Evolutionary conservation across 345 rosid genomes (phyloP).

Genomic region (Clarkia xantiana): DNA sequence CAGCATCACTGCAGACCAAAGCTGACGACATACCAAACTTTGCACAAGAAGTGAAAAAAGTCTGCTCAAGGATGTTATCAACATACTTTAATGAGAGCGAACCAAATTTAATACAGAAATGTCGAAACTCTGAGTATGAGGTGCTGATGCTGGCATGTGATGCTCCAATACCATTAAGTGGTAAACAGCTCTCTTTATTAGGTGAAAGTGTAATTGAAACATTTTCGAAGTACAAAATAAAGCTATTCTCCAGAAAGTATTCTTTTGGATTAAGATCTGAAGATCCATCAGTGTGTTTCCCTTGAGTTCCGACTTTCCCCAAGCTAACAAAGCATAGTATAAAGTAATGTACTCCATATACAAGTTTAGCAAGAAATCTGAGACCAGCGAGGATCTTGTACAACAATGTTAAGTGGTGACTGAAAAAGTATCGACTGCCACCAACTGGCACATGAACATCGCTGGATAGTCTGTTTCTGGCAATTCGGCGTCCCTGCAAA

Average conservation of each 20-base stretch:
- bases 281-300: conserved; percentile 16
- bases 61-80: conserved; percentile 32
- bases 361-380: conserved; percentile 23
- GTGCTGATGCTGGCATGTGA: conserved; percentile 25
- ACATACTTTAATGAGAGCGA: conserved; percentile 28
- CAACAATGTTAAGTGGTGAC: conserved; percentile 13
- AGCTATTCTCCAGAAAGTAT: conserved; percentile 20
- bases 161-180: conserved; percentile 20
- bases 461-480: conserved; percentile 35
- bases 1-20: conserved; percentile 15
- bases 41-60: conserved; percentile 44
- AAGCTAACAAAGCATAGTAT: conserved; percentile 14
- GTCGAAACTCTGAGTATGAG: conserved; percentile 24
- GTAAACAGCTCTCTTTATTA: conserved; percentile 13
- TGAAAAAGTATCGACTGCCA: conserved; percentile 13
- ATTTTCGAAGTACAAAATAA: conserved; percentile 40
- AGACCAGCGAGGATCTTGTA: conserved; percentile 20
- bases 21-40: conserved; percentile 33
- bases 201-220: conserved; percentile 31
- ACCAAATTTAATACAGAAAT: conserved; percentile 44
- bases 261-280: conserved; percentile 19
- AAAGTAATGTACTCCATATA: conserved; percentile 22
- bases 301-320: conserved; percentile 15
- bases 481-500: conserved; percentile 71
- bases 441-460: conserved; percentile 20